Conservation (phyloP, 208 protist genomes). For the Crithidia brevicula region DNA sequence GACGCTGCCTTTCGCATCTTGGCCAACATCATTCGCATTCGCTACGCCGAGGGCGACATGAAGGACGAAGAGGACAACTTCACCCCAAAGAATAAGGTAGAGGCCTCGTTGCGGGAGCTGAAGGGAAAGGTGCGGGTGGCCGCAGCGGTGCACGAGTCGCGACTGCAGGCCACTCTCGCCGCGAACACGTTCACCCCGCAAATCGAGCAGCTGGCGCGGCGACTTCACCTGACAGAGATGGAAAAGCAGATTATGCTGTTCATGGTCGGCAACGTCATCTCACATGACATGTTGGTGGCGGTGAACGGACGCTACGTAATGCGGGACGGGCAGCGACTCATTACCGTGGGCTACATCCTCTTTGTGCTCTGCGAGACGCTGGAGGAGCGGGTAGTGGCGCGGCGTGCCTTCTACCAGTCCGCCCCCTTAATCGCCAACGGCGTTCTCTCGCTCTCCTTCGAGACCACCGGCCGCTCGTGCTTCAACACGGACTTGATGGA, state of each 20-base stretch:
- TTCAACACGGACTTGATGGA: conserved; percentile 94
- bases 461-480: conserved; percentile 48
- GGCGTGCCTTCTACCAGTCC: conserved; percentile 90
- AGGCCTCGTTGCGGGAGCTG: conserved; percentile 84
- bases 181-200: conserved; percentile 69
- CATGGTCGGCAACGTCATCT: conserved; percentile 86
- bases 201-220: conserved; percentile 81
- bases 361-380: conserved; percentile 91
- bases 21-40: conserved; percentile 81
- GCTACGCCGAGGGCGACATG: conserved; percentile 87
- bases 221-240: conserved; percentile 80
- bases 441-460: conserved; percentile 72
- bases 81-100: conserved; percentile 79
- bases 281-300: conserved; percentile 90
- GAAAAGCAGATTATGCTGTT: conserved; percentile 91
- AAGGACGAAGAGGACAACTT: conserved; percentile 88
- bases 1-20: conserved; percentile 91
- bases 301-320: conserved; percentile 90
- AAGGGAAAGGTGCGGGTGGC: conserved; percentile 80
- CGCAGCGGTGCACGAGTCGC: conserved; percentile 58
- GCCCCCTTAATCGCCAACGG: conserved; percentile 74
- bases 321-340: conserved; percentile 76
- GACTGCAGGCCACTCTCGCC: conserved; percentile 71
- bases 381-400: conserved; percentile 77
- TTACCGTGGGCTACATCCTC: conserved; percentile 92